Conservation (phyloP, 2,329 filamentous ascomycete species). For the Fusarium anguioides region DNA sequence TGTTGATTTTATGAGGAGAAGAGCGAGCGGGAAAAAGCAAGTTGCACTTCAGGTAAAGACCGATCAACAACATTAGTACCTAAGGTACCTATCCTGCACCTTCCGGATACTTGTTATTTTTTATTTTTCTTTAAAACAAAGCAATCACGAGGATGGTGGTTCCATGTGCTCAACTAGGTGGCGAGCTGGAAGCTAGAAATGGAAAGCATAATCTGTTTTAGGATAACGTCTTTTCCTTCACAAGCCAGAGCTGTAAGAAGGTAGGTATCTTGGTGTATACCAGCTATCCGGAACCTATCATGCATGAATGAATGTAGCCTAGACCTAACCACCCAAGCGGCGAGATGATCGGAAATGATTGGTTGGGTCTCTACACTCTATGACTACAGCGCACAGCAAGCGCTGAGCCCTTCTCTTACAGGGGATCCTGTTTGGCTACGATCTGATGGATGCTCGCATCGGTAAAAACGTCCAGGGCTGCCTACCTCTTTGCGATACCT, state of each 20-base stretch:
- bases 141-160: conserved; percentile 24
- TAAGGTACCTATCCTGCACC: no score
- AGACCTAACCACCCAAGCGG: conserved; percentile 9
- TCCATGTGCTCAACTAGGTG: conserved; percentile 39
- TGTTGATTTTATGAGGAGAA: conserved; percentile 1
- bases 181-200: conserved; percentile 37
- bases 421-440: conserved; percentile 3
- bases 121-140: no score
- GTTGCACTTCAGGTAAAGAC: neutral
- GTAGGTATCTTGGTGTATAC: conserved; percentile 11
- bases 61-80: neutral
- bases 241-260: conserved; percentile 15
- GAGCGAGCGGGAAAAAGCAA: conserved; percentile 7
- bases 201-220: conserved; percentile 38
- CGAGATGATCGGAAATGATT: conserved; percentile 2
- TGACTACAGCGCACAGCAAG: conserved; percentile 41
- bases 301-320: conserved; percentile 2
- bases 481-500: conserved; percentile 1
- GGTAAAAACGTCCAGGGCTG: no score
- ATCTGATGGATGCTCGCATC: conserved; percentile 12
- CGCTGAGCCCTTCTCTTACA: conserved; percentile 20
- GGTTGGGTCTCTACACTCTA: conserved; percentile 23
- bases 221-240: conserved; percentile 24
- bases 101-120: conserved; percentile 5
- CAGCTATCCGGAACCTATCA: conserved; percentile 20